Evolutionary conservation across 768 basidiomycete genomes (phyloP).

Genomic region (Agaricus sinodeliciosus): DNA sequence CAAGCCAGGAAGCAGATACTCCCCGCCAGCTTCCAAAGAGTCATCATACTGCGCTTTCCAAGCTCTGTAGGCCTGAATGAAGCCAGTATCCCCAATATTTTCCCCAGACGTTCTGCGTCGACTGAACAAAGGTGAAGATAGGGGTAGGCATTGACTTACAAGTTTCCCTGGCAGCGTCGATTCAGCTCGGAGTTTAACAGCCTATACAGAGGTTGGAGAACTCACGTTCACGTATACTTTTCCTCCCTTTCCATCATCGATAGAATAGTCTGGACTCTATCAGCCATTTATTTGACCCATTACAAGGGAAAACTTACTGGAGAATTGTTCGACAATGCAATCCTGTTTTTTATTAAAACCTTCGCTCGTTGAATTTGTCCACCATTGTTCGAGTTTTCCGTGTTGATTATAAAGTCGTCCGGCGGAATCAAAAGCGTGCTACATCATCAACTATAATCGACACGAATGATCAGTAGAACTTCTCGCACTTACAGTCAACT

Average conservation of each 20-base stretch:
- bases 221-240: constrained; percentile 78
- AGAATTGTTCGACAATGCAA: constrained; percentile 90
- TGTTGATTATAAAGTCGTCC: constrained; percentile 87
- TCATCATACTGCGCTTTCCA: constrained; percentile 76
- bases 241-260: constrained; percentile 83
- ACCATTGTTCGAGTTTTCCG: constrained; percentile 88
- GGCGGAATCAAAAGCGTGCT: constrained; percentile 90
- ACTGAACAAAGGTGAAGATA: constrained; percentile 9
- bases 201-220: constrained; percentile 2
- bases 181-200: not conserved
- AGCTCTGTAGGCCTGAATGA: constrained; percentile 84
- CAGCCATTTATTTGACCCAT: constrained; percentile 4
- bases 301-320: constrained; percentile 36
- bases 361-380: constrained; percentile 81
- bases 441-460: not conserved
- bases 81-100: constrained; percentile 82
- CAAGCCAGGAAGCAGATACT: constrained; percentile 79
- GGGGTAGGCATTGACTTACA: constrained; percentile 37
- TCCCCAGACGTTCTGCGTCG: constrained; percentile 74
- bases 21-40: constrained; percentile 51
- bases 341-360: constrained; percentile 78
- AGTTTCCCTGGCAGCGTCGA: constrained; percentile 48
- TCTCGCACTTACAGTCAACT: constrained; percentile 61
- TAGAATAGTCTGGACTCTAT: constrained; percentile 53
- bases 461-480: not conserved